Evolutionary conservation across 148 eudicot genomes (phyloP).

Genomic region (Mesembryanthemum crystallinum): DNA sequence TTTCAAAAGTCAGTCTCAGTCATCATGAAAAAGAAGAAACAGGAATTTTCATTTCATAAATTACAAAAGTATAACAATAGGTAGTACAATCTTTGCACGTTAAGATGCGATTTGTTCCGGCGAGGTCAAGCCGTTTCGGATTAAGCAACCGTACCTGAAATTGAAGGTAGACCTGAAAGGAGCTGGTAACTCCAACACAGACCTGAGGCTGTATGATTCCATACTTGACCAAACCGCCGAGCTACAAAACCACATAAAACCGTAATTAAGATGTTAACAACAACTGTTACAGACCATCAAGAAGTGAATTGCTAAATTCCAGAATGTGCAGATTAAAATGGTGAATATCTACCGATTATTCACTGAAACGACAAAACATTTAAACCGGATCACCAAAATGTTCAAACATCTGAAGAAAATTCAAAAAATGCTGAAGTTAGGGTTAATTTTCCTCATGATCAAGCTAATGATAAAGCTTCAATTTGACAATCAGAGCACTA

Average conservation of each 20-base stretch:
- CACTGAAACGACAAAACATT: background rate
- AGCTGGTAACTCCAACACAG: slow-evolving; percentile 35
- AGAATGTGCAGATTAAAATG: background rate
- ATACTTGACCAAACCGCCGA: slow-evolving; percentile 21
- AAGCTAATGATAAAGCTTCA: background rate
- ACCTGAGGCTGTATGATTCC: slow-evolving; percentile 32
- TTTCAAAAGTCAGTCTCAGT: background rate
- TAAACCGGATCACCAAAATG: background rate
- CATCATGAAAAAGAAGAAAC: background rate
- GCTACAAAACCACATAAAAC: slow-evolving; percentile 7
- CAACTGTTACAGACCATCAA: background rate
- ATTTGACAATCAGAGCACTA: background rate
- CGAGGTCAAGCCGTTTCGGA: background rate
- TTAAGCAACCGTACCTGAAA: slow-evolving; percentile 56
- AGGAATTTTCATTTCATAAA: background rate
- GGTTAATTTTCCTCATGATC: background rate
- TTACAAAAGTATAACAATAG: background rate
- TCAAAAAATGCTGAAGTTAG: background rate
- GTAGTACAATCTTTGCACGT: background rate
- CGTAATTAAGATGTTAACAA: background rate
- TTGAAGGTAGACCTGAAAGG: slow-evolving; percentile 41
- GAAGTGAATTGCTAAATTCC: background rate
- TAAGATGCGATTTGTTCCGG: background rate
- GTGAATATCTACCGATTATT: background rate
- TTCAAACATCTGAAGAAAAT: background rate